Evolutionary conservation across 2,329 filamentous ascomycete species (phyloP).

Genomic region (Alternaria brassicicola): DNA sequence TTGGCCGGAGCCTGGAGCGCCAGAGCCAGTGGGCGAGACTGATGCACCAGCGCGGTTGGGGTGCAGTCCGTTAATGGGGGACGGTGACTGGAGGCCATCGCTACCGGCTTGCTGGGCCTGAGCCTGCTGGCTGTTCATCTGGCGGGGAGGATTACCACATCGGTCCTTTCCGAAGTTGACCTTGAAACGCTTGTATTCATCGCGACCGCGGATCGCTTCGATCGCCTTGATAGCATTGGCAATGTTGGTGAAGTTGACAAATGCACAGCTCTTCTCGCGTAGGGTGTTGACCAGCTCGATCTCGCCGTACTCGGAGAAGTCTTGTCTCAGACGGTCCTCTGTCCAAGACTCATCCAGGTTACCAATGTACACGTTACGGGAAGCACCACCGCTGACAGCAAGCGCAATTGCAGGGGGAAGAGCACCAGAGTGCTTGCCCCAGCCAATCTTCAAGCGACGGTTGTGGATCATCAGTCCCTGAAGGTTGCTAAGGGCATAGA

Average conservation of each 20-base stretch:
- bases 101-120: slow-evolving; percentile 70
- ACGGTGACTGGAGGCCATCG: slow-evolving; percentile 62
- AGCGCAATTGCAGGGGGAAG: slow-evolving; percentile 94
- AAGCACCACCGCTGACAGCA: slow-evolving; percentile 93
- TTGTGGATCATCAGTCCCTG: slow-evolving; percentile 99
- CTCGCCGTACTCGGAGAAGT: slow-evolving; percentile 96
- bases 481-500: slow-evolving; percentile 96
- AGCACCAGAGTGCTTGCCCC: slow-evolving; percentile 98
- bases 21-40: slow-evolving; percentile 65
- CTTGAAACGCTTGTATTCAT: slow-evolving; percentile 98
- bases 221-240: slow-evolving; percentile 99
- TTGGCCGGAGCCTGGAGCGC: slow-evolving; percentile 61
- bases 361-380: slow-evolving; percentile 97
- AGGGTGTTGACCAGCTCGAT: slow-evolving; percentile 97
- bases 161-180: slow-evolving; percentile 99
- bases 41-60: slow-evolving; percentile 61
- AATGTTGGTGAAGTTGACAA: slow-evolving; percentile 99
- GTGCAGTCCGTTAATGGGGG: slow-evolving; percentile 64
- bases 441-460: slow-evolving; percentile 94
- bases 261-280: slow-evolving; percentile 98
- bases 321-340: slow-evolving; percentile 91
- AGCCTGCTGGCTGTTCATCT: slow-evolving; percentile 68
- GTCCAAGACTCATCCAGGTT: slow-evolving; percentile 98
- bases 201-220: slow-evolving; percentile 89
- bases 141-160: slow-evolving; percentile 93